phyloP scores from a whole-genome alignment of 2,329 filamentous ascomycete species.

The Cercospora sojina region DNA sequence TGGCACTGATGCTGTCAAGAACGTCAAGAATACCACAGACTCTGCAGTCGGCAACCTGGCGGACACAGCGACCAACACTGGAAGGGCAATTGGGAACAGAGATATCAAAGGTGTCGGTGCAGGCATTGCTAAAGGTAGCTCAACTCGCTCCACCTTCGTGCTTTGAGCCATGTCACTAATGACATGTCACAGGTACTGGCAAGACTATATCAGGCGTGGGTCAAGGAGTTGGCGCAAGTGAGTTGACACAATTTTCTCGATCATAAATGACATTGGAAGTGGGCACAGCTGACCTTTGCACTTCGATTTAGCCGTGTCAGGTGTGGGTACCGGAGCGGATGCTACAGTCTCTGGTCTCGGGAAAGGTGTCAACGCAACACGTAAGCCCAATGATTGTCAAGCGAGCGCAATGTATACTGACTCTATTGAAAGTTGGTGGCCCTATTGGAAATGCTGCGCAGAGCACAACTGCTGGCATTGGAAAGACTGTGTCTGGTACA shows the following conservation, averaged over 20 bases:
- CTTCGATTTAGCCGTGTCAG: conserved; percentile 9
- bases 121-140: conserved; percentile 23
- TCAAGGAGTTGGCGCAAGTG: conserved; percentile 21
- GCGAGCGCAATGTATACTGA: background rate
- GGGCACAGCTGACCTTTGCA: background rate
- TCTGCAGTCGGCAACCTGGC: conserved; percentile 32
- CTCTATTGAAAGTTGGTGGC: conserved; percentile 1
- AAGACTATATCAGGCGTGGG: conserved; percentile 32
- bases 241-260: background rate
- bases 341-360: conserved; percentile 23
- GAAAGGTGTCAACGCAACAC: conserved; percentile 29
- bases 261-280: background rate
- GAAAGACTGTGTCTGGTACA: conserved; percentile 44
- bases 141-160: background rate
- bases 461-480: conserved; percentile 43
- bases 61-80: conserved; percentile 33
- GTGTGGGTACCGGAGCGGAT: conserved; percentile 15
- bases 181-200: conserved; percentile 18
- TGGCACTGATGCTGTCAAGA: conserved; percentile 33
- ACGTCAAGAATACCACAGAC: conserved; percentile 37
- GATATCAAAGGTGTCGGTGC: conserved; percentile 35
- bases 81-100: conserved; percentile 28
- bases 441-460: conserved; percentile 35
- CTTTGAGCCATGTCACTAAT: conserved; percentile 7
- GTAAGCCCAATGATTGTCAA: conserved; percentile 11